Conservation (phyloP, 2,329 filamentous ascomycete genomes). For the Alternaria sp. region DNA sequence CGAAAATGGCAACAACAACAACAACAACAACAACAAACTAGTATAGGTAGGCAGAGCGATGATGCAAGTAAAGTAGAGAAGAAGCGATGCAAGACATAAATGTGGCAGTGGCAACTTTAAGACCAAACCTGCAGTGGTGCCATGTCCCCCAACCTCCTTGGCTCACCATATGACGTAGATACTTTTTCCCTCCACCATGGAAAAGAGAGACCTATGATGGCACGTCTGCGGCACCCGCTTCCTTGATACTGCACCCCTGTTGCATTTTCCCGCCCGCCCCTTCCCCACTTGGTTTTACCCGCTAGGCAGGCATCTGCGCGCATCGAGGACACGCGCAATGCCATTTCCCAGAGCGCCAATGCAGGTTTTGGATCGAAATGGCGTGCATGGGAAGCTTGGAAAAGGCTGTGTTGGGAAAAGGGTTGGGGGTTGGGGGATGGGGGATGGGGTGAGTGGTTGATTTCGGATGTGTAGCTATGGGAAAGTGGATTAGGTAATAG, state of each 20-base stretch:
- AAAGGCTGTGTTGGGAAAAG: slow-evolving; percentile 4
- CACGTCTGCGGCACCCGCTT: slow-evolving; percentile 4
- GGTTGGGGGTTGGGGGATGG: background rate
- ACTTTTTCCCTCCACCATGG: slow-evolving; percentile 5
- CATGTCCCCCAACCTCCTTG: slow-evolving; percentile 13
- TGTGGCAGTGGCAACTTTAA: slow-evolving; percentile 24
- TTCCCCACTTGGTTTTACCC: slow-evolving; percentile 4
- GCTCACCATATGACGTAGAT: slow-evolving; percentile 18
- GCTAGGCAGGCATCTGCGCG: slow-evolving; percentile 2
- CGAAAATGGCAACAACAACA: background rate
- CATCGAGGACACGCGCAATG: slow-evolving; percentile 7
- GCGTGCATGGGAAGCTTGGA: background rate
- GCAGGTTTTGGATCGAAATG: background rate
- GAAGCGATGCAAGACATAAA: slow-evolving; percentile 7
- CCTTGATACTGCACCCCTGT: slow-evolving; percentile 5
- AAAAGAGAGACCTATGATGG: slow-evolving; percentile 2
- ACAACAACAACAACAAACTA: background rate
- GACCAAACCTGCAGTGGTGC: slow-evolving; percentile 8
- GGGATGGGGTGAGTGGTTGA: background rate
- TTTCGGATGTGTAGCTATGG: background rate
- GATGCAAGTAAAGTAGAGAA: background rate
- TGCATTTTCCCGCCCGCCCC: slow-evolving; percentile 2
- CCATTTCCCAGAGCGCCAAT: slow-evolving; percentile 1
- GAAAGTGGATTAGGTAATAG: slow-evolving; percentile 7
- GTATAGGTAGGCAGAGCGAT: background rate